Evolutionary conservation across 495 filamentous ascomycete species (phyloP), one percentile per base, ranked within the genome.

Genomic region (Penicillium tannophilum): DNA sequence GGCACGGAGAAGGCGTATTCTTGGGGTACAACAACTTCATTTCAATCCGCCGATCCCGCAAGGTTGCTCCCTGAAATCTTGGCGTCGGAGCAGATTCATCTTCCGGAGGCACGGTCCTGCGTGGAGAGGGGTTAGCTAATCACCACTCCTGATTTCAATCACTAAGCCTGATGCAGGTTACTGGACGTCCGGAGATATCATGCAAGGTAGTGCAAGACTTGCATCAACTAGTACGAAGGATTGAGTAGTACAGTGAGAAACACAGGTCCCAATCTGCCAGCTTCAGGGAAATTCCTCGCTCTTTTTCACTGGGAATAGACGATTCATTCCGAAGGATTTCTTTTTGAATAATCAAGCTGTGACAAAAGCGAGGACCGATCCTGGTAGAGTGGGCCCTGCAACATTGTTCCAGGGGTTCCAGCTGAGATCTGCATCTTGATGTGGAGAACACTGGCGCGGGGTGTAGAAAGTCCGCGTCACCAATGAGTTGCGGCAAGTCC

Each of bases 401-500:
- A 0, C 6, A 20, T 19, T 45, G 42, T 19, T n/a, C 42, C 42
- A 45, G 42, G 42, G 42, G 42, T 19, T 45, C 9, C 8, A 23
- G 42, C n/a, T 7, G 5, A 10, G 42, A 45, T 45, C 42, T 20
- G 42, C 42, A 45, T 3, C 20, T 45, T 8, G 7, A 45, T 45
- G 42, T 45, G 42, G 42, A 23, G 39, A 45, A 45, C 42, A 45
- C 28, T 20, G 12, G 20, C 9, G 42, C 42, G 42, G 42, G 42
- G 42, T 45, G 17, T 45, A 45, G 5, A 6, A 45, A 45, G 42
- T 45, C 42, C 42, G 42, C 42, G 42, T 44, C 42, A 44, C 42
- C 42, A 44, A 4, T 35, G 33, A 35, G 1, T 35, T 28, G 26
- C 26, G 6, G 26, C 3, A 28, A 28, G 26, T 28, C 26, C 26